phyloP scores from a whole-genome alignment of 164 flowering plant species.

The Vitis rotundifolia region DNA sequence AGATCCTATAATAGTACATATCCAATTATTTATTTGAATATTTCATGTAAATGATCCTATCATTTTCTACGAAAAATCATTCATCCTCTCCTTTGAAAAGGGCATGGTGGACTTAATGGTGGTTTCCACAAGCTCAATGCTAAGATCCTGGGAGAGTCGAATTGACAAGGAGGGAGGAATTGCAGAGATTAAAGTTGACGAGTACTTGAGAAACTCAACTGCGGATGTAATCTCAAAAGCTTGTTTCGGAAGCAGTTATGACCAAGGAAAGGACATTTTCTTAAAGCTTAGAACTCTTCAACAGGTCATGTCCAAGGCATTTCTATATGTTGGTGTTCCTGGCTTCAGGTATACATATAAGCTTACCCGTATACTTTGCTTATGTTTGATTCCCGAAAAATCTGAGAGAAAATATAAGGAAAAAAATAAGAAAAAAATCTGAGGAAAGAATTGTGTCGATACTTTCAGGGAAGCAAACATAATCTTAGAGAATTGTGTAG shows the following conservation, averaged over 20 bases:
- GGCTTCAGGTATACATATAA: conserved; percentile 17
- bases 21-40: no score
- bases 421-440: no score
- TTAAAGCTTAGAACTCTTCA: conserved; percentile 27
- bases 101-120: conserved; percentile 33
- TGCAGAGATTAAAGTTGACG: conserved; percentile 27
- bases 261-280: conserved; percentile 31
- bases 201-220: conserved; percentile 29
- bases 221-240: conserved; percentile 40
- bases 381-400: no score
- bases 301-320: conserved; percentile 16
- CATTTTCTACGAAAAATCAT: no score
- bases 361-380: no score
- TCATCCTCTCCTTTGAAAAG: conserved; percentile 8
- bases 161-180: conserved; percentile 23
- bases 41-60: no score
- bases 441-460: no score
- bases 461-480: no score
- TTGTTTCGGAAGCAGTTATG: conserved; percentile 37
- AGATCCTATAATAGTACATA: no score
- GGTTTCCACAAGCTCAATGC: conserved; percentile 25
- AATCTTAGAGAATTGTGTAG: no score
- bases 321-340: conserved; percentile 19
- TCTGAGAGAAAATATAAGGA: no score
- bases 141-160: conserved; percentile 32